Evolutionary conservation across 2,329 filamentous ascomycete species (phyloP).

Genomic region (Cordyceps pruinosa): DNA sequence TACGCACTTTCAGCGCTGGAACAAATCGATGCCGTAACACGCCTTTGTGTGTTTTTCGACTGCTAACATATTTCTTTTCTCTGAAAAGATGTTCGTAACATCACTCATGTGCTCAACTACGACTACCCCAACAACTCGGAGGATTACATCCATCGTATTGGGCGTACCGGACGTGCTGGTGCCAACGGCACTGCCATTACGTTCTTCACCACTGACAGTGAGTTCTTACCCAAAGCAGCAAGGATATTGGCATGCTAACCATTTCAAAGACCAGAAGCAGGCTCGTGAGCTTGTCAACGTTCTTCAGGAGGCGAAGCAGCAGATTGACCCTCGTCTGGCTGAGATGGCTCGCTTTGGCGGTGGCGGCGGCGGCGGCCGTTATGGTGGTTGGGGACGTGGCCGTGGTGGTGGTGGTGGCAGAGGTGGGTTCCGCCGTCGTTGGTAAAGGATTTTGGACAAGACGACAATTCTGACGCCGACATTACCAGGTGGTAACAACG

Average conservation of each 20-base stretch:
- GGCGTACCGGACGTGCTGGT: slow-evolving; percentile 92
- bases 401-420: slow-evolving; percentile 47
- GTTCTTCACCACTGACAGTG: slow-evolving; percentile 98
- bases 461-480: slow-evolving; percentile 20
- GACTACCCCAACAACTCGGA: slow-evolving; percentile 99
- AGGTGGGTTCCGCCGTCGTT: slow-evolving; percentile 38
- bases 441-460: slow-evolving; percentile 15
- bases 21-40: slow-evolving; percentile 47
- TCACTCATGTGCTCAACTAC: slow-evolving; percentile 99
- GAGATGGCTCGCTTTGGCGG: slow-evolving; percentile 95
- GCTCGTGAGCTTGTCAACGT: slow-evolving; percentile 93
- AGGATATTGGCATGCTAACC: slow-evolving; percentile 26
- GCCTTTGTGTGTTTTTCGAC: slow-evolving; percentile 39
- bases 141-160: slow-evolving; percentile 96
- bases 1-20: slow-evolving; percentile 45
- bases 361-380: slow-evolving; percentile 70
- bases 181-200: slow-evolving; percentile 94
- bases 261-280: slow-evolving; percentile 71
- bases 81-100: slow-evolving; percentile 96
- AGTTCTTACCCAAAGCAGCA: slow-evolving; percentile 35
- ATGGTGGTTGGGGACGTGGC: slow-evolving; percentile 64
- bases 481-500: slow-evolving; percentile 36
- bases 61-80: slow-evolving; percentile 67
- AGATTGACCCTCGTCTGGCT: slow-evolving; percentile 88
- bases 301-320: slow-evolving; percentile 89